Evolutionary conservation across 352 stramenopile genomes (phyloP), one percentile per base, ranked within the genome.

Genomic region (Phytophthora pini): DNA sequence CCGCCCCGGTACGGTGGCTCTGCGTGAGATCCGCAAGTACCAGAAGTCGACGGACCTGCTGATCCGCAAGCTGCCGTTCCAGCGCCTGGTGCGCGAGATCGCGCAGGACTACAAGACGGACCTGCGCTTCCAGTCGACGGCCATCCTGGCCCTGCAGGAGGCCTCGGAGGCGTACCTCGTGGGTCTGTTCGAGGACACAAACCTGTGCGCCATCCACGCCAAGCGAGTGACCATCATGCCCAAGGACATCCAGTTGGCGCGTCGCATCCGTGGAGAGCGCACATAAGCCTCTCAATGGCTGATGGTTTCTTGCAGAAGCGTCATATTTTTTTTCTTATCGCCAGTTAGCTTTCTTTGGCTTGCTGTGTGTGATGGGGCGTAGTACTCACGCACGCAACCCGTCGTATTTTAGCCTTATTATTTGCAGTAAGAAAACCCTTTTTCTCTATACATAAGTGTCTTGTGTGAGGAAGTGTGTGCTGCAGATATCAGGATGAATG

Each of bases 221-320:
- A 98, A 98, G 77, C 90, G 95, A 40, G 92, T 98, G 24, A 99
- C 95, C 20, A 98, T 99, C 79, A 98, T 99, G 94, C 95, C 95
- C 36, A 98, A 98, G 82, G 95, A 99, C 73, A 98, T 99, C 43
- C 95, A 98, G 79, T 80, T 98, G 11, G 94, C 93, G 24, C 91
- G 92, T 44, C 88, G 56, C 44, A 98, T 98, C 69, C 89, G 94
- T 52, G 94, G 94, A 41, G 92, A 98, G 73, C 84, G 87, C 59
- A 90, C 82, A 56, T 94, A 92, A 84, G 58, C 60, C 26, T 40
- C 5, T 36, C 2, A 15, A 13, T 36, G 31, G 31, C 9, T 36
- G 31, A 2, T 62, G 49, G 43, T 73, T 51, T 56, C 13, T 31
- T 10, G 15, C 43, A 34, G 29, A 27, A 48, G 43, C 32, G 10